phyloP scores from a whole-genome alignment of 2,329 filamentous ascomycete species.

The Blastomyces silverae region DNA sequence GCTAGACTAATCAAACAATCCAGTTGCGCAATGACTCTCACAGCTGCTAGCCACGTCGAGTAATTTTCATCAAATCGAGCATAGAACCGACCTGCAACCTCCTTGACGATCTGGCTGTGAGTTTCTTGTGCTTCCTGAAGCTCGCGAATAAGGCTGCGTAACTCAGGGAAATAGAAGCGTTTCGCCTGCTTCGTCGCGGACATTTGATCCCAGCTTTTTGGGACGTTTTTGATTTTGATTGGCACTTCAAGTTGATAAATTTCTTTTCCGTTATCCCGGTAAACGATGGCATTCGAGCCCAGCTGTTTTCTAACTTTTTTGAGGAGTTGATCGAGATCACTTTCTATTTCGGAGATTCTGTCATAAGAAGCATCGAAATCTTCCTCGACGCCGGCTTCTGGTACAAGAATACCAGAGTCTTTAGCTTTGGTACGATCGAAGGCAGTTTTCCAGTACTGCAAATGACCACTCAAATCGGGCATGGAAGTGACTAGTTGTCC shows the following conservation, averaged over 20 bases:
- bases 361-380: slow-evolving; percentile 84
- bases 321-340: slow-evolving; percentile 63
- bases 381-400: slow-evolving; percentile 77
- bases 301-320: slow-evolving; percentile 65
- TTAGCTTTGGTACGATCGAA: slow-evolving; percentile 78
- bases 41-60: slow-evolving; percentile 75
- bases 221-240: slow-evolving; percentile 71
- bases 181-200: slow-evolving; percentile 85
- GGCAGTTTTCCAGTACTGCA: slow-evolving; percentile 82
- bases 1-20: slow-evolving; percentile 93
- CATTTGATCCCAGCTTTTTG: slow-evolving; percentile 90
- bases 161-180: slow-evolving; percentile 84
- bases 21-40: slow-evolving; percentile 82
- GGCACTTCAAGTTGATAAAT: slow-evolving; percentile 94
- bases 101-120: slow-evolving; percentile 82
- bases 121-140: slow-evolving; percentile 92
- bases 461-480: slow-evolving; percentile 68
- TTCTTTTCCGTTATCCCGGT: slow-evolving; percentile 86
- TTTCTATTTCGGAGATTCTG: slow-evolving; percentile 66
- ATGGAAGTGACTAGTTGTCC: slow-evolving; percentile 75
- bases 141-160: slow-evolving; percentile 73
- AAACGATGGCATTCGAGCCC: slow-evolving; percentile 65
- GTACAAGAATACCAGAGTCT: slow-evolving; percentile 74
- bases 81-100: slow-evolving; percentile 77
- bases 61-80: slow-evolving; percentile 84